Conservation (phyloP, 1,284 basidiomycete species). For the Flammula alnicola region DNA sequence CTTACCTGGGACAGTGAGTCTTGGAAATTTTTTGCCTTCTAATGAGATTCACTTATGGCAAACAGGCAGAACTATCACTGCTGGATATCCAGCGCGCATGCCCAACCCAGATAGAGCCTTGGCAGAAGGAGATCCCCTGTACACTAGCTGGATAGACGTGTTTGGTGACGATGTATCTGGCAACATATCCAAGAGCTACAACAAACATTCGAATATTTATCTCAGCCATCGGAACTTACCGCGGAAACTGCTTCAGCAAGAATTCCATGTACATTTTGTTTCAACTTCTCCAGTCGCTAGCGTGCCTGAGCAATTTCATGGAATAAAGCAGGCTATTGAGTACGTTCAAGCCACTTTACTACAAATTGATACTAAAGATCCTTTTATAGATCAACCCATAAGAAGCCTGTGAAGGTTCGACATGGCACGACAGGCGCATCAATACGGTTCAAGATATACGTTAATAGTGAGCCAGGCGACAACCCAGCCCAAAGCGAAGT, state of each 20-base stretch:
- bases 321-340: conserved; percentile 33
- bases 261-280: conserved; percentile 38
- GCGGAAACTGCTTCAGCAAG: conserved; percentile 33
- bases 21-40: conserved; percentile 13
- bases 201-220: conserved; percentile 39
- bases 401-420: conserved; percentile 29
- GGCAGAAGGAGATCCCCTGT: conserved; percentile 33
- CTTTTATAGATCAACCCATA: conserved; percentile 28
- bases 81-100: conserved; percentile 28
- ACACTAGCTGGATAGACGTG: conserved; percentile 31
- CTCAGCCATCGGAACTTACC: conserved; percentile 35
- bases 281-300: conserved; percentile 39
- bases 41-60: conserved; percentile 10
- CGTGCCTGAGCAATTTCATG: conserved; percentile 37
- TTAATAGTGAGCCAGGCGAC: conserved; percentile 34
- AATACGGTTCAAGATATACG: conserved; percentile 25
- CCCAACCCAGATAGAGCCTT: conserved; percentile 33
- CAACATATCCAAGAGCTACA: conserved; percentile 34
- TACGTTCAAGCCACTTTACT: conserved; percentile 14
- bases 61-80: conserved; percentile 16
- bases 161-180: conserved; percentile 37
- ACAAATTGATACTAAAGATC: neutral
- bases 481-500: conserved; percentile 42
- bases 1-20: conserved; percentile 19
- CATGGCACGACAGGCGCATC: conserved; percentile 21